Conservation (phyloP, 495 filamentous ascomycete genomes). For the Acidomyces sp. region DNA sequence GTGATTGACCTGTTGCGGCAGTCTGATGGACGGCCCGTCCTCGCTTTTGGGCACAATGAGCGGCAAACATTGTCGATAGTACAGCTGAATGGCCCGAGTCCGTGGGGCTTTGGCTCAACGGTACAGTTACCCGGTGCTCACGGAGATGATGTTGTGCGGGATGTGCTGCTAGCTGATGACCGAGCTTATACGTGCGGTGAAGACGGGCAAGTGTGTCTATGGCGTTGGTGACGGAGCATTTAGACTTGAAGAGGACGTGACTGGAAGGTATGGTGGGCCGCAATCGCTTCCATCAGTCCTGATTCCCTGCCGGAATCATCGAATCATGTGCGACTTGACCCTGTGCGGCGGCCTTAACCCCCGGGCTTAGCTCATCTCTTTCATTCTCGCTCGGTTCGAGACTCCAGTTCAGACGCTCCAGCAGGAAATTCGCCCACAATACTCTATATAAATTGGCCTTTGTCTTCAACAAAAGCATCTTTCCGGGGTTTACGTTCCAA, state of each 20-base stretch:
- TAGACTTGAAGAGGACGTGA: neutral
- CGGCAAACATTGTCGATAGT: conserved; percentile 11
- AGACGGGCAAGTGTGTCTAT: conserved; percentile 26
- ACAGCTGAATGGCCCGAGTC: conserved; percentile 2
- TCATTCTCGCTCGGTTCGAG: too few relatives aligned
- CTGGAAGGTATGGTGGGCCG: neutral
- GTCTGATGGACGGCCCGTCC: conserved; percentile 10
- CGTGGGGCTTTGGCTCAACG: conserved; percentile 12
- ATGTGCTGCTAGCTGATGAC: conserved; percentile 58
- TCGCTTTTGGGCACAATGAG: conserved; percentile 15
- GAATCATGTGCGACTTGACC: neutral
- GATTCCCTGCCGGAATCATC: neutral
- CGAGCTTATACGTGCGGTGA: conserved; percentile 27
- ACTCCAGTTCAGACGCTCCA: too few relatives aligned
- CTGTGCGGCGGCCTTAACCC: neutral
- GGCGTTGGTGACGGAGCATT: conserved; percentile 15
- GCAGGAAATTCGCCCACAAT: too few relatives aligned
- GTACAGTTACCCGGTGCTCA: conserved; percentile 47
- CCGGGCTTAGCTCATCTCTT: neutral
- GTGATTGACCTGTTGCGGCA: conserved; percentile 47
- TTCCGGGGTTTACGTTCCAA: too few relatives aligned
- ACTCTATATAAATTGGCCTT: too few relatives aligned
- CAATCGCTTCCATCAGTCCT: neutral
- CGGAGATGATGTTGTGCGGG: conserved; percentile 70
- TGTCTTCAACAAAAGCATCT: too few relatives aligned